Evolutionary conservation across 345 rosid species (phyloP).

Genomic region (Psidium friedrichsthalianum): DNA sequence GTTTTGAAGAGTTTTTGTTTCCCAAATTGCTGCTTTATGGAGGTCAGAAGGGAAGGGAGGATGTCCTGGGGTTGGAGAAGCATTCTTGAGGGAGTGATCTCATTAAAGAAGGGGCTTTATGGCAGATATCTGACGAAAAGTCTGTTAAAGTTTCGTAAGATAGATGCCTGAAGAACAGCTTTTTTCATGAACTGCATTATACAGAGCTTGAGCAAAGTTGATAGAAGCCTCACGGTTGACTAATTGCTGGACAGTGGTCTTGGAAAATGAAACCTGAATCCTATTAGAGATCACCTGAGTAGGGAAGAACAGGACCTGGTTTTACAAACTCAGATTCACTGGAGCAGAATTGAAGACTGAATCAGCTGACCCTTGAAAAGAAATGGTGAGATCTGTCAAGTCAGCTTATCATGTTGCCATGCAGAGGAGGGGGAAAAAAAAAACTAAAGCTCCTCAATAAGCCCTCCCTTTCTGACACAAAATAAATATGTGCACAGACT

Average conservation of each 20-base stretch:
- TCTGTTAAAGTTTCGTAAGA: background rate
- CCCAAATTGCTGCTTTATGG: background rate
- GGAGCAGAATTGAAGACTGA: background rate
- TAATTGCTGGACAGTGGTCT: background rate
- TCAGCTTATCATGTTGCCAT: background rate
- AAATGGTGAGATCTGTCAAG: background rate
- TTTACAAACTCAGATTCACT: background rate
- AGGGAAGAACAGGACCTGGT: background rate
- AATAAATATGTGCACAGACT: background rate
- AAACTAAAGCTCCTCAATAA: background rate
- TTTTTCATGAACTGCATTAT: background rate
- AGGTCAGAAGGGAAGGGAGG: background rate
- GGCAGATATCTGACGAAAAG: background rate
- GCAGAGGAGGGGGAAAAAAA: background rate
- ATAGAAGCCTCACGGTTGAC: background rate
- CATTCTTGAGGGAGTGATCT: background rate
- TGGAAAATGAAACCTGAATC: background rate
- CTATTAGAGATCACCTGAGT: background rate
- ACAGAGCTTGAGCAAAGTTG: background rate
- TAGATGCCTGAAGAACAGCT: background rate
- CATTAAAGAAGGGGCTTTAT: background rate
- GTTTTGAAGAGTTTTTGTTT: background rate
- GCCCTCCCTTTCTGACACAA: background rate
- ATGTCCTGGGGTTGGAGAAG: background rate
- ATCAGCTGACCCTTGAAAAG: background rate